Base-by-base conservation (phyloP, 805 yeast species). In the Metschnikowia sp. region DNA sequence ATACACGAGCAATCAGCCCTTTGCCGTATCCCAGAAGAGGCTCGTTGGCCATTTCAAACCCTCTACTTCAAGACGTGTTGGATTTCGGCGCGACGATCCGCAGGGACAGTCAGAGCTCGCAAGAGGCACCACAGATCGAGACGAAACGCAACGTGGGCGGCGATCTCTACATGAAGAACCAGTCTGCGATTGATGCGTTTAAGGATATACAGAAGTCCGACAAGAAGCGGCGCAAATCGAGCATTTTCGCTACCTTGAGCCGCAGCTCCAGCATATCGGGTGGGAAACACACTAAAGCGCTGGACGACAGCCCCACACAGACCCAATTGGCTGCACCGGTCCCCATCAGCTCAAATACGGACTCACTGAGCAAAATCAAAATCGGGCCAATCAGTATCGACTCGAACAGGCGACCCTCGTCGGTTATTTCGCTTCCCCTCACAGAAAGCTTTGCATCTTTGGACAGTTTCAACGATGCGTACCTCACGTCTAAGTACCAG, bases 401-500 rank as follows among this genome's bases (percentile, higher is more conserved):
- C 29, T 59, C 56, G 5, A 51, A 46, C 36, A 46, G 59, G 32
- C 49, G 72, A 29, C 70, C 72, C 30, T 88, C 96, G 1, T 94
- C 96, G 28, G 76, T 86, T 38, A 82, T 84, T 47, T 77, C 83
- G 28, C 68, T 85, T 35, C 88, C 88, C 0, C 70, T 83, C 12
- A 83, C 81, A 51, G 87, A 86, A 36, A 84, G 90, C 51, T 85
- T 84, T 70, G 92, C 92, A 1, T 85, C 91, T 0, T 67, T 86
- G 59, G 90, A 84, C 58, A 82, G 90, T 60, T 76, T 79, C 49
- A 82, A 83, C 59, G 77, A 81, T 54, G 85, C 81, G 44, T 78
- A 74, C 49, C 72, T 75, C 50, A 74, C 66, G 44, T 52, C 61
- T 47, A 68, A 68, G 50, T 70, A 70, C 48, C 63, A 65, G 26